Conservation (phyloP, 257 asterid species). For the Solanum microdontum region DNA sequence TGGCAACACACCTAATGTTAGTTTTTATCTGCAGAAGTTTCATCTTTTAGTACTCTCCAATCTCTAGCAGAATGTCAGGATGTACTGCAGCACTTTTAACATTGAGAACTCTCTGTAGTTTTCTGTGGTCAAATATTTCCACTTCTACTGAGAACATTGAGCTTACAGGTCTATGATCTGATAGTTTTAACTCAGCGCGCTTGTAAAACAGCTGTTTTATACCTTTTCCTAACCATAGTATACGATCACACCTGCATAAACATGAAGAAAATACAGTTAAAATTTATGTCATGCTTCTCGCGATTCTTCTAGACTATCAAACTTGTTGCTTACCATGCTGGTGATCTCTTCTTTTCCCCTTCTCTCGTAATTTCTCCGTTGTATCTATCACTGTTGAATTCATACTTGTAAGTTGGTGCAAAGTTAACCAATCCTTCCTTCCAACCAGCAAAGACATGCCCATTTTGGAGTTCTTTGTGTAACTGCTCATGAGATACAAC, state of each 20-base stretch:
- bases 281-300: neutral
- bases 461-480: slow-evolving; percentile 54
- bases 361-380: slow-evolving; percentile 54
- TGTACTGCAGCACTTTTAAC: slow-evolving; percentile 52
- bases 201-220: slow-evolving; percentile 59
- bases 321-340: slow-evolving; percentile 65
- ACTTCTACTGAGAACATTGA: slow-evolving; percentile 58
- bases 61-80: slow-evolving; percentile 39
- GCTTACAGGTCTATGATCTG: slow-evolving; percentile 89
- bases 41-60: slow-evolving; percentile 6
- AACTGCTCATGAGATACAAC: slow-evolving; percentile 32
- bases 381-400: slow-evolving; percentile 57
- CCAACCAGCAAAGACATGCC: slow-evolving; percentile 87
- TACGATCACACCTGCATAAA: slow-evolving; percentile 80
- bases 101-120: slow-evolving; percentile 72
- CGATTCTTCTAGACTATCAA: neutral
- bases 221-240: slow-evolving; percentile 87
- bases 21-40: neutral
- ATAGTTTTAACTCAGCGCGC: slow-evolving; percentile 51
- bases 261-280: neutral
- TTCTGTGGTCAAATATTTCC: slow-evolving; percentile 66
- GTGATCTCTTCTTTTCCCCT: slow-evolving; percentile 90
- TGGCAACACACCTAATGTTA: neutral
- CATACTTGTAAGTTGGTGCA: slow-evolving; percentile 90
- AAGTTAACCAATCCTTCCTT: slow-evolving; percentile 75